These are phyloP conservation scores for Dysphania ambrosioides DNA, from an alignment of 148 eudicot species.

Conservation along the genomic window DNA sequence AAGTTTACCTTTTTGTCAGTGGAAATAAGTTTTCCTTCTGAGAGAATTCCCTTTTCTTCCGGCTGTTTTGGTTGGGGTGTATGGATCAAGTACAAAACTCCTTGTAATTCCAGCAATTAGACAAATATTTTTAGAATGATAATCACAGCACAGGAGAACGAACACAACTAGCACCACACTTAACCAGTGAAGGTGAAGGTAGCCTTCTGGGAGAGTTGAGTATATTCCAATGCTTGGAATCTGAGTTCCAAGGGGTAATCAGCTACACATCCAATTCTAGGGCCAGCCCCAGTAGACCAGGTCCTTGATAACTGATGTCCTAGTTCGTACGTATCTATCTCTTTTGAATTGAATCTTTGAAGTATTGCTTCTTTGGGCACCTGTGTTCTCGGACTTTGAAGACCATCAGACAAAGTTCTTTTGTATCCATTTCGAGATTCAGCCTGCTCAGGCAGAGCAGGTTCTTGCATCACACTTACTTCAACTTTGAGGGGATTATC, in stretches of 20 bases:
- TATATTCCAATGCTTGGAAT: conserved; percentile 68
- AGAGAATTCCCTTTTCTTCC: background rate
- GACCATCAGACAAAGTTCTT: conserved; percentile 80
- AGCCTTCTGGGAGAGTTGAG: conserved; percentile 55
- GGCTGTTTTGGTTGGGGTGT: background rate
- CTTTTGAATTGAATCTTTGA: conserved; percentile 70
- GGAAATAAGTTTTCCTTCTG: too few relatives aligned
- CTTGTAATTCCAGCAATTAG: background rate
- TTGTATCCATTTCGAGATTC: conserved; percentile 38
- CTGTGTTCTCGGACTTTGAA: conserved; percentile 63
- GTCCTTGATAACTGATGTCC: conserved; percentile 57
- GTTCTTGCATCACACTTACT: conserved; percentile 19
- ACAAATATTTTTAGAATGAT: background rate
- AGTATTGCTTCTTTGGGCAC: conserved; percentile 60
- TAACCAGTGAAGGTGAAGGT: conserved; percentile 14
- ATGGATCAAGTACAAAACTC: background rate
- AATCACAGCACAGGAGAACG: conserved; percentile 29
- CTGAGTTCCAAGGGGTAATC: conserved; percentile 79
- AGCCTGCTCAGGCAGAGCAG: conserved; percentile 23
- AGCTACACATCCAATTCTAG: conserved; percentile 78
- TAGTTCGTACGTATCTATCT: conserved; percentile 53
- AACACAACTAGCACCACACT: conserved; percentile 18
- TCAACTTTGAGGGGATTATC: conserved; percentile 22
- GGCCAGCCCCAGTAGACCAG: conserved; percentile 91
- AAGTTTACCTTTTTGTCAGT: too few relatives aligned